Evolutionary conservation across 495 filamentous ascomycete species (phyloP).

Genomic region (Penicillium coffeae): DNA sequence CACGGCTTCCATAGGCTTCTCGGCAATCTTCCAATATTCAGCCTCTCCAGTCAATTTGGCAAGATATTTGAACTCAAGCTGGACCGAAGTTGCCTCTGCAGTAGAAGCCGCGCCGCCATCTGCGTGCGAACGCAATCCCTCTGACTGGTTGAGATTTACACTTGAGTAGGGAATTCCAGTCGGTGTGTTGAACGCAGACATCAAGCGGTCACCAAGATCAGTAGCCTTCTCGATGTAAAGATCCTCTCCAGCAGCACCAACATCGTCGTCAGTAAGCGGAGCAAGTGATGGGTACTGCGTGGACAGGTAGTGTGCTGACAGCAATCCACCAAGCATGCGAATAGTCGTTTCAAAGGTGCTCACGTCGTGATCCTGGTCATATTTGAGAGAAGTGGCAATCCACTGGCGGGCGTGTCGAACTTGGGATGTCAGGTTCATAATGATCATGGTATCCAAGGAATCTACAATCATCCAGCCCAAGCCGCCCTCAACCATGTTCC

Average conservation of each 20-base stretch:
- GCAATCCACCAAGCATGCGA: conserved; percentile 90
- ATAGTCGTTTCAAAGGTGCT: conserved; percentile 99
- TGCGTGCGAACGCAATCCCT: conserved; percentile 72
- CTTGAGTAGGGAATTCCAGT: conserved; percentile 88
- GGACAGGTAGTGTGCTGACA: conserved; percentile 93
- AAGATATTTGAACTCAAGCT: conserved; percentile 97
- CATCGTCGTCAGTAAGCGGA: conserved; percentile 60
- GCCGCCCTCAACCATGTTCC: conserved; percentile 68
- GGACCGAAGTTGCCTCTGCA: conserved; percentile 84
- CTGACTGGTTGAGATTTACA: conserved; percentile 73
- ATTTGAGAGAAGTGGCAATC: conserved; percentile 77
- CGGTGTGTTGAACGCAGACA: conserved; percentile 80
- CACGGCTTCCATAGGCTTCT: conserved; percentile 86
- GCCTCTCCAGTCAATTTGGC: conserved; percentile 91
- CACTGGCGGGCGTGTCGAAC: conserved; percentile 84
- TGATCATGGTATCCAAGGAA: conserved; percentile 89
- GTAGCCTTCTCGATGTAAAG: conserved; percentile 94
- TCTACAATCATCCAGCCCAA: conserved; percentile 99
- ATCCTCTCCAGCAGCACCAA: conserved; percentile 70
- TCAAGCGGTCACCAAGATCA: conserved; percentile 81
- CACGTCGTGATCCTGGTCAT: conserved; percentile 90
- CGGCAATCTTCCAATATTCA: conserved; percentile 83
- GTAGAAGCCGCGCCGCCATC: conserved; percentile 92
- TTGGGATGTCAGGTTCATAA: conserved; percentile 94
- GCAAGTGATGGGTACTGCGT: conserved; percentile 65